phyloP scores from a whole-genome alignment of 352 stramenopile genomes.

The Phytopythium ostracodes region DNA sequence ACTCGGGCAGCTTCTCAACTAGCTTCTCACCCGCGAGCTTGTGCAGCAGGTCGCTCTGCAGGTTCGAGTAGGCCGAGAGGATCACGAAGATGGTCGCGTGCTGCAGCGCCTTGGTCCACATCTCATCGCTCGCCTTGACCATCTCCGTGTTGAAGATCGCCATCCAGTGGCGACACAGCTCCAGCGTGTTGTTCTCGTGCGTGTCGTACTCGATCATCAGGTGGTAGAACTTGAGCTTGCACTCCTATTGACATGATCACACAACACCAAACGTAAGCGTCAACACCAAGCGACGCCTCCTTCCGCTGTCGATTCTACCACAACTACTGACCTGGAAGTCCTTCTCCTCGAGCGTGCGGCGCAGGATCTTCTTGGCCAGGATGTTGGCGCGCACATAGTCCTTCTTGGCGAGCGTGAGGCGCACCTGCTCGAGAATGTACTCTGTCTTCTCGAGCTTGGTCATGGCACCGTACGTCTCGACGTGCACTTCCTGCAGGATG shows the following conservation, averaged over 20 bases:
- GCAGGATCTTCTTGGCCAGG: conserved; percentile 96
- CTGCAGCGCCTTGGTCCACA: conserved; percentile 70
- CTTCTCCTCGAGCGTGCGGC: conserved; percentile 91
- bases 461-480: conserved; percentile 98
- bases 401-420: conserved; percentile 95
- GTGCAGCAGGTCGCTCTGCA: conserved; percentile 76
- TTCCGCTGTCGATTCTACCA: too few relatives aligned
- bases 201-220: conserved; percentile 96
- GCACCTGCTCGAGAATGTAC: conserved; percentile 98
- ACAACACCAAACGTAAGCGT: too few relatives aligned
- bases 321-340: conserved; percentile 65
- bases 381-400: conserved; percentile 97
- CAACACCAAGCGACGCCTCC: too few relatives aligned
- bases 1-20: conserved; percentile 58
- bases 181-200: conserved; percentile 95
- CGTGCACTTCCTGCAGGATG: conserved; percentile 97
- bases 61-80: conserved; percentile 69
- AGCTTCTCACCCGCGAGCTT: conserved; percentile 61
- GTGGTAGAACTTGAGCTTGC: conserved; percentile 97
- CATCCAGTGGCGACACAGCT: conserved; percentile 89
- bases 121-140: conserved; percentile 58
- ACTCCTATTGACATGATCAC: conserved; percentile 28
- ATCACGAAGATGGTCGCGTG: conserved; percentile 78
- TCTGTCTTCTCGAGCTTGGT: conserved; percentile 98
- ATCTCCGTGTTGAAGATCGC: conserved; percentile 79